Base-by-base conservation (phyloP, 192 early-diverging fungal genomes). In the Phlyctochytrium arcticum region DNA sequence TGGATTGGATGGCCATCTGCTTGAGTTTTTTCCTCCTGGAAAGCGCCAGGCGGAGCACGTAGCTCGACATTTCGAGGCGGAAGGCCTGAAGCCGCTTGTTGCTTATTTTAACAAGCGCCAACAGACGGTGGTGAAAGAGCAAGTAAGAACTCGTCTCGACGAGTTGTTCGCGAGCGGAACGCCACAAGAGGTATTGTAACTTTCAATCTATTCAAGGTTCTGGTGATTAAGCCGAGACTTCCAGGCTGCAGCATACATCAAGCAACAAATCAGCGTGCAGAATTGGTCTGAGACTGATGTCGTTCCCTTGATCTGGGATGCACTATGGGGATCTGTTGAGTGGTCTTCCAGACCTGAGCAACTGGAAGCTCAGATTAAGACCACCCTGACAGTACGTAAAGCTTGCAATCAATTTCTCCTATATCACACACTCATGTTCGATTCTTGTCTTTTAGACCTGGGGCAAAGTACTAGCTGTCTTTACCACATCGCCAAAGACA, bases 1-100 rank as follows among this genome's bases (percentile, higher is more conserved):
- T 31, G 87, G 88, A 31, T 73, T 98, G 57, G 87, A 91, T 57
- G 73, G 75, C 44, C 82, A 83, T 56, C 83, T 98, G 36, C 72
- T 87, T 54, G 90, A 93, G 48, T 94, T 98, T 59, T 95, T 96
- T 81, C 95, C 95, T 46, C 87, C 87, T 48, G 90, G 85, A 74
- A 94, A 94, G 77, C 86, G 92, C 63, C 85, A 88, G 68, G 88
- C 90, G 59, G 91, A 94, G 57, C 88, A 88, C 72, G 83, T 98
- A 66, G 85, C 84, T 48, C 88, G 89, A 42, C 93, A 98, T 77
- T 96, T 96, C 79, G 90, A 93, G 72, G 90, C 87, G 48, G 89
- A 94, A 68, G 93, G 92, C 36, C 85, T 98, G 86, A 91, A 92
- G 73, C 82, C 86, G 51, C 71, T 98, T 24, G 89, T 91, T 29